Conservation (phyloP, 768 basidiomycete genomes). For the Lactarius sp. region DNA sequence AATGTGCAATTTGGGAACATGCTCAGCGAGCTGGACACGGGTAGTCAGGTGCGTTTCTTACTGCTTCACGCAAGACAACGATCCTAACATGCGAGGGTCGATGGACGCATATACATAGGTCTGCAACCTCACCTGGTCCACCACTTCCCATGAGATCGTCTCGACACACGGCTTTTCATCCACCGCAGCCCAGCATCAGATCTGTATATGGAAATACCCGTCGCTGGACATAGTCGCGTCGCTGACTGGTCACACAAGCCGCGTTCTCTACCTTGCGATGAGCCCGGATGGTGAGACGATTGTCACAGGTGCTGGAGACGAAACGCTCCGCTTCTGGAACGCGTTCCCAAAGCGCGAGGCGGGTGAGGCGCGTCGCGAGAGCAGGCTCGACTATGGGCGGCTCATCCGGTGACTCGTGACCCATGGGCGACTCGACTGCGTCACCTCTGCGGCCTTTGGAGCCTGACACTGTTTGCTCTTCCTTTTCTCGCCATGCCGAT, state of each 20-base stretch:
- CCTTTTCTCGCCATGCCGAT: not conserved
- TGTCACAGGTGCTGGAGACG: slow-evolving; percentile 96
- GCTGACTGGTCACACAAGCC: slow-evolving; percentile 89
- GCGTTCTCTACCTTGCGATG: slow-evolving; percentile 96
- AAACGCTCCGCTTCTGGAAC: slow-evolving; percentile 96
- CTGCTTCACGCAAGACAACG: not conserved
- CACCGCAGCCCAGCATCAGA: slow-evolving; percentile 92
- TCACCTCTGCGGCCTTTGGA: not conserved
- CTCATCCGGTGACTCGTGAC: slow-evolving; percentile 33
- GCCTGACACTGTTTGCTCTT: not conserved
- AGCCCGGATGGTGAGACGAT: slow-evolving; percentile 97
- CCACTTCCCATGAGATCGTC: slow-evolving; percentile 94
- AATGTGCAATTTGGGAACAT: slow-evolving; percentile 83
- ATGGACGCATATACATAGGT: slow-evolving; percentile 48
- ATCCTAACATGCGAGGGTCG: not conserved
- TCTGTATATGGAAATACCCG: slow-evolving; percentile 94
- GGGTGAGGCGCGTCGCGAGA: slow-evolving; percentile 36
- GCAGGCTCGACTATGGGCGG: slow-evolving; percentile 43
- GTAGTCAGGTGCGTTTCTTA: slow-evolving; percentile 69
- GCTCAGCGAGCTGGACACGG: slow-evolving; percentile 87
- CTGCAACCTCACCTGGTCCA: slow-evolving; percentile 95
- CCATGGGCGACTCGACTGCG: not conserved
- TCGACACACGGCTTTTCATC: slow-evolving; percentile 97
- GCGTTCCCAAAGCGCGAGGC: slow-evolving; percentile 79
- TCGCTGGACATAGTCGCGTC: slow-evolving; percentile 91